Conservation (phyloP, 805 yeast genomes). For the Starmerella lactis-condensi region DNA sequence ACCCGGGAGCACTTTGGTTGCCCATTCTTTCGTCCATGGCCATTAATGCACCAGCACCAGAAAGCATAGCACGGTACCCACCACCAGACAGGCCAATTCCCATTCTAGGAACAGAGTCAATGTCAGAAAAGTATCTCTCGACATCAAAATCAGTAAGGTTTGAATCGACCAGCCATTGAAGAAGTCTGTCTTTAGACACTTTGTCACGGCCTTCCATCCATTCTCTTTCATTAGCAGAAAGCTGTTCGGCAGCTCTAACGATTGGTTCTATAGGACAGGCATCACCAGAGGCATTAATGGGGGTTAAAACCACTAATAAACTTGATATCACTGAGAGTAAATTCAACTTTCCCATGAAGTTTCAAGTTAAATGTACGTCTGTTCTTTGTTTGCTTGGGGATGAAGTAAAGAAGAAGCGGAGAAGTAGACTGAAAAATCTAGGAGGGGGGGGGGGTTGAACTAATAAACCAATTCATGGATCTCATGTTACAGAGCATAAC, state of each 20-base stretch:
- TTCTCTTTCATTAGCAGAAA: slow-evolving; percentile 12
- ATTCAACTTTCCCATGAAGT: no score
- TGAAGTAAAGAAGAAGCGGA: no score
- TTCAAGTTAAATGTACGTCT: no score
- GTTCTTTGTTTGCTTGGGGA: no score
- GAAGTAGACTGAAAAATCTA: no score
- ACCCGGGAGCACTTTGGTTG: slow-evolving; percentile 29
- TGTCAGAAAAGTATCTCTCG: slow-evolving; percentile 17
- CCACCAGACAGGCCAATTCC: slow-evolving; percentile 63
- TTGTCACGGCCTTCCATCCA: slow-evolving; percentile 20
- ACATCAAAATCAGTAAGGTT: slow-evolving; percentile 33
- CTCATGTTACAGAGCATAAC: no score
- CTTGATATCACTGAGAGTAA: no score
- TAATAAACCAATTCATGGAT: no score
- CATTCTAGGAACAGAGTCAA: slow-evolving; percentile 23
- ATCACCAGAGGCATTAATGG: slow-evolving; percentile 3
- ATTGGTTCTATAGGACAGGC: neutral
- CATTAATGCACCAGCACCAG: slow-evolving; percentile 67
- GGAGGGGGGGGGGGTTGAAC: no score
- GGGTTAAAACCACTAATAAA: no score
- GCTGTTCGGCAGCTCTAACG: slow-evolving; percentile 4
- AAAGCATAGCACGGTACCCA: slow-evolving; percentile 75
- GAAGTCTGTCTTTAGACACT: slow-evolving; percentile 23
- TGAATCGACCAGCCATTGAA: slow-evolving; percentile 29
- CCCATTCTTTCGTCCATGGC: slow-evolving; percentile 63